Evolutionary conservation across 805 yeast genomes (phyloP).

Genomic region (Yamadazyma philogaea): DNA sequence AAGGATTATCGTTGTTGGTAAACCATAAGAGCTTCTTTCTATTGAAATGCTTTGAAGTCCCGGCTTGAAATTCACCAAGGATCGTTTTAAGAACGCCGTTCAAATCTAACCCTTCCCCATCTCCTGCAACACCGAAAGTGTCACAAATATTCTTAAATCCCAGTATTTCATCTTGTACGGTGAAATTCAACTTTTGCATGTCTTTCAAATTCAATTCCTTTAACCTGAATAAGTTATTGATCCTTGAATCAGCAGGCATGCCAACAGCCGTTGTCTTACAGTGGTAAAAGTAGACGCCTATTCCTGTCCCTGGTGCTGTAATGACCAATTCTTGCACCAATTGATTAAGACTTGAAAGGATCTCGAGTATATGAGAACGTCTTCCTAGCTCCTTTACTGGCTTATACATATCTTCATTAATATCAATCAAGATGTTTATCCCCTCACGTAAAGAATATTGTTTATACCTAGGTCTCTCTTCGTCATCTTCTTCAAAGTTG

Average conservation of each 20-base stretch:
- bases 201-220: constrained; percentile 52
- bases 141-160: constrained; percentile 8
- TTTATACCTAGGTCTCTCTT: constrained; percentile 20
- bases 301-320: constrained; percentile 62
- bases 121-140: constrained; percentile 12
- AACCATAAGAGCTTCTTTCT: constrained; percentile 63
- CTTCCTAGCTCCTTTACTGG: constrained; percentile 36
- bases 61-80: constrained; percentile 53
- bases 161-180: constrained; percentile 42
- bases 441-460: constrained; percentile 59
- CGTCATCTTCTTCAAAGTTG: constrained; percentile 4
- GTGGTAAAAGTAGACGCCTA: constrained; percentile 69
- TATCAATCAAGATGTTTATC: constrained; percentile 58
- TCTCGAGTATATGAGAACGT: constrained; percentile 46
- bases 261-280: constrained; percentile 33
- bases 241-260: constrained; percentile 36
- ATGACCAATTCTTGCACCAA: constrained; percentile 65
- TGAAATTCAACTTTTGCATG: constrained; percentile 54
- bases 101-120: constrained; percentile 14
- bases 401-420: constrained; percentile 45
- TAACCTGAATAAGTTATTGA: constrained; percentile 50
- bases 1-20: constrained; percentile 75
- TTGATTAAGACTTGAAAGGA: constrained; percentile 56
- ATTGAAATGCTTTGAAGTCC: constrained; percentile 40
- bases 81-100: constrained; percentile 47